phyloP scores from a whole-genome alignment of 257 asterid genomes.

The Forsythia viridissima region DNA sequence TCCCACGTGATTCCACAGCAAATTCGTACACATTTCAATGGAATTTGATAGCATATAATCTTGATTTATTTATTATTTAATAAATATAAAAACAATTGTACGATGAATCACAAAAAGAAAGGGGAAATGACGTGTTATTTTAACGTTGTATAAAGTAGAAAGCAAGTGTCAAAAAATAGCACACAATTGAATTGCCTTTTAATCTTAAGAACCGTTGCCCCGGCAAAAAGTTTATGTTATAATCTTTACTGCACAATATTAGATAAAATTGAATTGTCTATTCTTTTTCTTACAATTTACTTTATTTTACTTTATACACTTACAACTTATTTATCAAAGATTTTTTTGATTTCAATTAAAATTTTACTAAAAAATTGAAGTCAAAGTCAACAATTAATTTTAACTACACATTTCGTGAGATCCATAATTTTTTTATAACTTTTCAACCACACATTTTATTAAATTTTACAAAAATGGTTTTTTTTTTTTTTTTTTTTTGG shows the following conservation, averaged over 20 bases:
- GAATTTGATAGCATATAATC: background rate
- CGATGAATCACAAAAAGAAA: background rate
- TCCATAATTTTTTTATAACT: too few relatives aligned
- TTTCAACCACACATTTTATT: too few relatives aligned
- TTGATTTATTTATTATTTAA: background rate
- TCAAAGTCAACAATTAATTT: too few relatives aligned
- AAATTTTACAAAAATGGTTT: too few relatives aligned
- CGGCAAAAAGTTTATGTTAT: background rate
- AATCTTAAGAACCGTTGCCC: slow-evolving; percentile 7
- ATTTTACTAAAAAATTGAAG: too few relatives aligned
- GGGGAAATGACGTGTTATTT: slow-evolving; percentile 24
- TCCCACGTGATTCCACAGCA: background rate
- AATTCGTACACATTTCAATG: background rate
- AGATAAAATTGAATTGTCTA: background rate
- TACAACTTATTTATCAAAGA: too few relatives aligned
- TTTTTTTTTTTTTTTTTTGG: too few relatives aligned
- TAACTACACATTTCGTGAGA: too few relatives aligned
- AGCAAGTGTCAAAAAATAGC: background rate
- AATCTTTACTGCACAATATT: background rate
- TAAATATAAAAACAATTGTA: background rate
- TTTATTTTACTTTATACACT: background rate
- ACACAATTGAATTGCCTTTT: background rate
- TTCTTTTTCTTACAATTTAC: background rate
- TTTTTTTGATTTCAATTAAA: too few relatives aligned
- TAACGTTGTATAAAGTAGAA: slow-evolving; percentile 38